Evolutionary conservation across 345 rosid genomes (phyloP).

Genomic region (Triadica sebifera): DNA sequence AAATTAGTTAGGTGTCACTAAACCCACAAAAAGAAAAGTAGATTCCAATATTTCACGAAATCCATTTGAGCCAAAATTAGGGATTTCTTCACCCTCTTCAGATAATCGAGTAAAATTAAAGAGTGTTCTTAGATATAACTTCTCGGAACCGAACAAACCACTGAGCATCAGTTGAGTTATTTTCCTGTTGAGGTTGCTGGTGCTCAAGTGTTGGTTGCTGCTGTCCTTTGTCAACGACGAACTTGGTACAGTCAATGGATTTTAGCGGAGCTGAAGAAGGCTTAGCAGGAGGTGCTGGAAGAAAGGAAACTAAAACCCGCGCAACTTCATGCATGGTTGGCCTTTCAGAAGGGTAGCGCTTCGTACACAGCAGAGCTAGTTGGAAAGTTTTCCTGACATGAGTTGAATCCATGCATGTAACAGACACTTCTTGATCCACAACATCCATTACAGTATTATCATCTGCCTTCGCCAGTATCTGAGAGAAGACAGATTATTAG

Average conservation of each 20-base stretch:
- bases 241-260: slow-evolving; percentile 45
- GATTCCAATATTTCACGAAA: neutral
- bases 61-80: slow-evolving; percentile 16
- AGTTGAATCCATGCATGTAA: slow-evolving; percentile 65
- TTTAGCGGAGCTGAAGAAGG: slow-evolving; percentile 28
- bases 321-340: slow-evolving; percentile 94
- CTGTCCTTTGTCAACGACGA: slow-evolving; percentile 42
- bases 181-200: slow-evolving; percentile 29
- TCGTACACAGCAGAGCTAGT: slow-evolving; percentile 78
- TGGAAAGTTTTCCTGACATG: slow-evolving; percentile 69
- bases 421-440: slow-evolving; percentile 80
- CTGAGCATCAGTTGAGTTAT: slow-evolving; percentile 54
- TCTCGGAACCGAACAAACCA: slow-evolving; percentile 74
- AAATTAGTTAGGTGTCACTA: neutral
- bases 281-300: slow-evolving; percentile 54
- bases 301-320: slow-evolving; percentile 58
- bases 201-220: slow-evolving; percentile 23
- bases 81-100: neutral
- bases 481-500: neutral
- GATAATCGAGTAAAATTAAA: slow-evolving; percentile 17
- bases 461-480: slow-evolving; percentile 78
- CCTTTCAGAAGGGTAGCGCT: slow-evolving; percentile 63
- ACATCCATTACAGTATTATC: slow-evolving; percentile 88
- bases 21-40: neutral
- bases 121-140: slow-evolving; percentile 64